Evolutionary conservation across 176 grass and related monocot genomes (phyloP), one percentile per base, ranked within the genome.

Genomic region (Hyparrhenia diplandra): DNA sequence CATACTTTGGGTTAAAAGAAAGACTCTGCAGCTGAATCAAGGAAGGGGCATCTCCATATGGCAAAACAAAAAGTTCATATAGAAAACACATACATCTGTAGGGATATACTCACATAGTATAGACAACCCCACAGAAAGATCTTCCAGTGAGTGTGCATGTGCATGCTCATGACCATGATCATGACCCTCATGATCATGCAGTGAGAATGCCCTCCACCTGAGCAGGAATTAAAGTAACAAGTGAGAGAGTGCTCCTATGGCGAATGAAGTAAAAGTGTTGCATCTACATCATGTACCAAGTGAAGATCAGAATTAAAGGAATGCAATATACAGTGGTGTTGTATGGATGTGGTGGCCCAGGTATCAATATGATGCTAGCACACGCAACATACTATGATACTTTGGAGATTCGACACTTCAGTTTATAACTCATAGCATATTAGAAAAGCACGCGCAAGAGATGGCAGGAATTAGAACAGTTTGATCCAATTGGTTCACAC

Each of bases 81-180:
- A 58, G 54, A 59, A 59, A 24, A 59, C 0, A 57, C 55, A 25
- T 58, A 25, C 9, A 41, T 36, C 11, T 73, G 27, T 37, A 27
- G 54, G n/a, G 79, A 47, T 75, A 86, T 84, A 93, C 96, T 95
- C 82, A 99, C 96, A 93, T 83, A 99, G 81, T 75, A 99, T 73
- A 74, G 96, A 99, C 63, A 99, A 61, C n/a, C 96, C 96, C 41
- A 91, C 78, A 91, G 93, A 99, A 78, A 99, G 96, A 83, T 99
- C 96, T 90, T 95, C 80, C 61, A 99, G 82, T 82, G 92, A 88
- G 88, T 99, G 96, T 77, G 96, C 79, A 88, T 95, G 92, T 63
- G 88, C 67, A 80, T 93, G 87, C 78, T 82, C 90, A 84, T 94
- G 93, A 55, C 67, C 84, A 78, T 88, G 88, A 82, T 29, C 84